A percentile compares a stretch with the other conserved stretches of the same genome.
These are phyloP conservation scores for Thalassia testudinum DNA, from an alignment of 116 monocot species.

Conservation along the genomic window DNA sequence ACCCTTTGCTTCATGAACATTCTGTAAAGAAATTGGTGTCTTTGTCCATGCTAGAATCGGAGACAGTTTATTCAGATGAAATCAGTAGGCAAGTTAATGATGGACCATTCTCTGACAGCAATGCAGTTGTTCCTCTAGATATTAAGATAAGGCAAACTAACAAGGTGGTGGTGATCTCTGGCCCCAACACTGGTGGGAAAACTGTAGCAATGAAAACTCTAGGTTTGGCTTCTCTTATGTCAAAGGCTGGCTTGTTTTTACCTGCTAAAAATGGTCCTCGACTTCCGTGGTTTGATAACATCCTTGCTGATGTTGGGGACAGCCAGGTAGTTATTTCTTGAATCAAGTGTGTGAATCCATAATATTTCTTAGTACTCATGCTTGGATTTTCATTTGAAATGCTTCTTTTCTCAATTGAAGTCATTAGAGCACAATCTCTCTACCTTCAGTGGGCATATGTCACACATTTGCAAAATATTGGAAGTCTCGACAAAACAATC, in stretches of 20 bases:
- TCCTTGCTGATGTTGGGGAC: constrained; percentile 86
- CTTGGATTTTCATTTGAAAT: constrained; percentile 26
- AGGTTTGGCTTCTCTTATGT: constrained; percentile 74
- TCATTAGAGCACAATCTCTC: constrained; percentile 84
- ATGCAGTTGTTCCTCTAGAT: constrained; percentile 51
- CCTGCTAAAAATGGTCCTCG: constrained; percentile 40
- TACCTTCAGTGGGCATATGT: constrained; percentile 81
- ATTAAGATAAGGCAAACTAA: constrained; percentile 33
- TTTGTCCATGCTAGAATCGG: not conserved
- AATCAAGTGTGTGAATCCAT: constrained; percentile 12
- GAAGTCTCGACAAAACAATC: constrained; percentile 43
- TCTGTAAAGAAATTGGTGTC: constrained; percentile 18
- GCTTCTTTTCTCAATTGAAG: constrained; percentile 52
- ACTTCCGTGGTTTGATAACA: constrained; percentile 81
- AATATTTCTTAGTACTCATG: constrained; percentile 12
- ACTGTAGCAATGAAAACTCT: constrained; percentile 82
- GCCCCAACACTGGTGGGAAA: constrained; percentile 89
- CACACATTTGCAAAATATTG: constrained; percentile 62
- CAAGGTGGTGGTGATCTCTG: constrained; percentile 70
- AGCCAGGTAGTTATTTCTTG: constrained; percentile 60
- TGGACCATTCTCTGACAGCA: constrained; percentile 7
- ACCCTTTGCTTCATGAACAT: constrained; percentile 72
- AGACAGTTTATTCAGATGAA: not conserved
- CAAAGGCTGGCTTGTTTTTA: constrained; percentile 75
- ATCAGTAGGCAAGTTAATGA: not conserved